phyloP scores from a whole-genome alignment of 768 basidiomycete genomes.

The Hirschioporus abietinus region DNA sequence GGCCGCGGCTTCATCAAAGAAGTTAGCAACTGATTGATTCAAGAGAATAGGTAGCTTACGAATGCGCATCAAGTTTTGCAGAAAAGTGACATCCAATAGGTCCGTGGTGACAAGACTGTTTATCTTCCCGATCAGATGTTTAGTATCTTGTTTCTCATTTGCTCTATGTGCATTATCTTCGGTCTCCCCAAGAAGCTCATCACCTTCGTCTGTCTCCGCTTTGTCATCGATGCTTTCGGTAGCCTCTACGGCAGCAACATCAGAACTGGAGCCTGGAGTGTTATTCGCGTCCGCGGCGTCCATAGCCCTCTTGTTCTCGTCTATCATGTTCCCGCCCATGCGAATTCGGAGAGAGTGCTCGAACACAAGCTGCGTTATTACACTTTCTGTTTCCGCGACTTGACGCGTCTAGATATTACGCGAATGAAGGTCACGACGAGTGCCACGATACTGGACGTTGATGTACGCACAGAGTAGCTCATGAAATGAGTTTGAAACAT shows the following conservation, averaged over 20 bases:
- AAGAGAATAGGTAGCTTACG: neutral
- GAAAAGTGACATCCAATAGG: slow-evolving; percentile 16
- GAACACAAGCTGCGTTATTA: slow-evolving; percentile 36
- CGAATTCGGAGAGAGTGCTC: slow-evolving; percentile 36
- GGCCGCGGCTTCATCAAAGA: neutral
- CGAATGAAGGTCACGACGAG: neutral
- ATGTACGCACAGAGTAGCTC: neutral
- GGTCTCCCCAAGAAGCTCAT: neutral
- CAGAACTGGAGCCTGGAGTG: neutral
- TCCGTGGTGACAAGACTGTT: slow-evolving; percentile 75
- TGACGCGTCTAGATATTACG: neutral
- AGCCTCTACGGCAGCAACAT: neutral
- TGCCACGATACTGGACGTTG: neutral
- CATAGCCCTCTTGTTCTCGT: neutral
- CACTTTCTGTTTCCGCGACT: neutral
- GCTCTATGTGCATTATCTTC: neutral
- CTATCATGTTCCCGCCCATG: slow-evolving; percentile 13
- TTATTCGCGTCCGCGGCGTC: neutral
- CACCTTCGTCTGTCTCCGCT: slow-evolving; percentile 3
- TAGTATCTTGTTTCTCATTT: neutral
- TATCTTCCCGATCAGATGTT: slow-evolving; percentile 51
- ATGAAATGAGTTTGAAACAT: neutral
- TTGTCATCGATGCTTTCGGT: slow-evolving; percentile 4
- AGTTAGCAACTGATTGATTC: neutral
- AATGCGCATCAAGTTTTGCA: neutral